Evolutionary conservation across 352 stramenopile genomes (phyloP), one percentile per base, ranked within the genome.

Genomic region (Globisporangium viniferum): DNA sequence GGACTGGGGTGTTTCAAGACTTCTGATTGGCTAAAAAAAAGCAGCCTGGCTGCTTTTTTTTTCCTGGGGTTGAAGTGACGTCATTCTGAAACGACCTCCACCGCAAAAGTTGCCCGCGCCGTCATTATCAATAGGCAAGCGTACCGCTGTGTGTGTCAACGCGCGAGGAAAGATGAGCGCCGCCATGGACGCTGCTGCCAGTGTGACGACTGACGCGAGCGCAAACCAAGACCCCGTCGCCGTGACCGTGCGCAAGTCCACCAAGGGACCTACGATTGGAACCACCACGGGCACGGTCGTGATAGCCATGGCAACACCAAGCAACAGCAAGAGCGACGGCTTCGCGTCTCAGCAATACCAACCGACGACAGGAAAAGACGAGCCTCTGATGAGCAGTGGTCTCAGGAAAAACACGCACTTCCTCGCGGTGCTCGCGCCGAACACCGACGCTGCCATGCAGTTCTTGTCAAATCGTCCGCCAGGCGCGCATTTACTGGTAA

Each of bases 391-490:
- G 20, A 7, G 29, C 24, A 55, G n/a, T 35, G 59, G 39, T 44
- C 35, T 36, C 31, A 48, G n/a, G 33, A 59, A 29, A 24, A 27
- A 15, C 6, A 15, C 39, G 20, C 75, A 73, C 53, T 90, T 90
- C 53, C 66, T 84, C n/a, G 83, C 78, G n/a, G 63, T 88, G 22
- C 24, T 89, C 22, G 76, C 83, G 20, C 83, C 78, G 1, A 82
- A 56, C 48, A 64, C 73, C 29, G 76, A 82, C 1, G 51, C 68
- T 22, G 81, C 81, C 5, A 71, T 82, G 53, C 62, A 74, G 48
- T 88, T 72, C 15, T 68, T 91, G 7, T 53, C 59, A 0, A 77
- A 70, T 24, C 83, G 87, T 56, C 83, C 79, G 1, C 53, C 83
- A 31, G 80, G 78, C 0, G 79, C 81, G 22, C 86, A 79, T 54